These are phyloP conservation scores for Periglandula ipomoeae DNA, from an alignment of 2,329 filamentous ascomycete genomes.

Conservation along the genomic window DNA sequence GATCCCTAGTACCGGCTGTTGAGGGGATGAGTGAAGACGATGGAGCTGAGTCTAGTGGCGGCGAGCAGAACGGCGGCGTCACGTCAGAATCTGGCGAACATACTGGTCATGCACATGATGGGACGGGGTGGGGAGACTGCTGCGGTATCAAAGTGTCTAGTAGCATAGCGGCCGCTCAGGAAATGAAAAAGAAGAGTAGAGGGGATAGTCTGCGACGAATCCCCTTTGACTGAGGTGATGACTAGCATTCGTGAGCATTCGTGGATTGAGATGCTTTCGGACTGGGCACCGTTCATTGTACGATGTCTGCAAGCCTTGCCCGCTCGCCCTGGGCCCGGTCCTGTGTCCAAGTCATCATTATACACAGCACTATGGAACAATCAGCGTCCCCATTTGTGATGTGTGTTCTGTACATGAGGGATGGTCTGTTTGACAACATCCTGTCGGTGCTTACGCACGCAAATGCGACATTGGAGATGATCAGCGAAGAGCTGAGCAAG, in stretches of 20 bases:
- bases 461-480: background rate
- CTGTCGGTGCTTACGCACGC: background rate
- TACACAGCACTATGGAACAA: too few species aligned
- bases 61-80: constrained; percentile 39
- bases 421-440: too few species aligned
- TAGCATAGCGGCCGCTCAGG: constrained; percentile 81
- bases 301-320: background rate
- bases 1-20: constrained; percentile 68
- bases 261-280: too few species aligned
- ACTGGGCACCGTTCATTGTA: background rate
- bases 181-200: constrained; percentile 67
- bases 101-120: constrained; percentile 53
- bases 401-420: too few species aligned
- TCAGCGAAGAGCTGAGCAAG: too few species aligned
- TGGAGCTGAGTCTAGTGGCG: constrained; percentile 34
- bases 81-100: constrained; percentile 39
- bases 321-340: too few species aligned
- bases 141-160: constrained; percentile 97
- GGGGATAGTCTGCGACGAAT: constrained; percentile 58
- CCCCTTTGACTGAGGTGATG: constrained; percentile 59
- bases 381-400: background rate
- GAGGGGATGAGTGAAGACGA: constrained; percentile 71
- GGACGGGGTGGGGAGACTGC: constrained; percentile 82
- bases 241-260: too few species aligned
- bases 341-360: too few species aligned